Evolutionary conservation across 352 stramenopile species (phyloP).

Genomic region (Phytopythium mirpurense): DNA sequence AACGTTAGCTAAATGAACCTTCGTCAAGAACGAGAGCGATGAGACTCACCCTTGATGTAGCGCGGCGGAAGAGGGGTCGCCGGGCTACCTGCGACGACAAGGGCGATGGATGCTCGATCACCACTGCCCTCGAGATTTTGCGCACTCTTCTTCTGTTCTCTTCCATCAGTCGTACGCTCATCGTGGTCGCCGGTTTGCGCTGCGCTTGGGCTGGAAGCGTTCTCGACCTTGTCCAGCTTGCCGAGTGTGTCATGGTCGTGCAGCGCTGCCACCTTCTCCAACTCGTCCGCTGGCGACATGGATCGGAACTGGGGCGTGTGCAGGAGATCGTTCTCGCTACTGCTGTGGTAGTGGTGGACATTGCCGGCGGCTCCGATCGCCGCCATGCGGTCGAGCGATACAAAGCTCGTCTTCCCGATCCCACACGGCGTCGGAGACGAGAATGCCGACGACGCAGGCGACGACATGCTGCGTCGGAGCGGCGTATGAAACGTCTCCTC

Average conservation of each 20-base stretch:
- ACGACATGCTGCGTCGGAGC: constrained; percentile 22
- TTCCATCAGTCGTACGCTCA: neutral
- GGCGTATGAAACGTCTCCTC: constrained; percentile 36
- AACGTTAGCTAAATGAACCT: neutral
- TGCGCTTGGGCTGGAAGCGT: constrained; percentile 22
- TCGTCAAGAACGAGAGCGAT: neutral
- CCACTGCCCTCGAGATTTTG: neutral
- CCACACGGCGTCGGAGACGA: neutral
- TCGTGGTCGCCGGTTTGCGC: neutral
- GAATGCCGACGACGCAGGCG: constrained; percentile 9
- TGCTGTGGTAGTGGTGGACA: neutral
- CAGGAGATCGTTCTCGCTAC: neutral
- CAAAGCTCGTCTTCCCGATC: constrained; percentile 15
- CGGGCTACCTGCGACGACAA: neutral
- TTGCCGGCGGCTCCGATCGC: neutral
- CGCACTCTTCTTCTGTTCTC: neutral
- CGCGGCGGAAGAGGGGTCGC: constrained; percentile 37
- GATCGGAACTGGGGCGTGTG: constrained; percentile 1
- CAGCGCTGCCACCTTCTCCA: constrained; percentile 57
- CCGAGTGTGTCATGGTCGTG: constrained; percentile 42
- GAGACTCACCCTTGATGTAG: constrained; percentile 41
- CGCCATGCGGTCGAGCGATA: constrained; percentile 24
- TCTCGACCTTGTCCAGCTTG: constrained; percentile 59
- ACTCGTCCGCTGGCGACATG: constrained; percentile 46
- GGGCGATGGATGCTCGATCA: neutral